These are phyloP conservation scores for Sungouiozyma ichnusensis DNA, from an alignment of 805 yeast genomes.

Conservation along the genomic window DNA sequence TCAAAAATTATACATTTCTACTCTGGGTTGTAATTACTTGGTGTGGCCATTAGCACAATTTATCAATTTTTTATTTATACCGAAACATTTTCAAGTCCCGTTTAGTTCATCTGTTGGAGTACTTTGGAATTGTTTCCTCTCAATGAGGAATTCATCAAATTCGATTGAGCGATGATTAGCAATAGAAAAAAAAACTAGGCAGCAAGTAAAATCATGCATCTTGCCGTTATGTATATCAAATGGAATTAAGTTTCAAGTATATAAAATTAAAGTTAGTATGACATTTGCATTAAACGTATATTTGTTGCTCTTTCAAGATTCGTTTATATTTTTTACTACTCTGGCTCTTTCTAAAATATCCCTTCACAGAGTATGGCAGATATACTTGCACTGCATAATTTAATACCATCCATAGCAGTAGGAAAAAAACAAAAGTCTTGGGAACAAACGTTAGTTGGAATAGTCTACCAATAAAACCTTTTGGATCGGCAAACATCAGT, in stretches of 20 bases:
- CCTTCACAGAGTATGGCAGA: conserved; percentile 28
- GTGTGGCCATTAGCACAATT: conserved; percentile 83
- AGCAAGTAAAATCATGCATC: no score
- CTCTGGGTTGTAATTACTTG: conserved; percentile 55
- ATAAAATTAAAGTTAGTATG: background rate
- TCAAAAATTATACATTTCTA: conserved; percentile 52
- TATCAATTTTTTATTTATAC: conserved; percentile 60
- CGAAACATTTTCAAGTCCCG: conserved; percentile 73
- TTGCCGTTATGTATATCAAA: background rate
- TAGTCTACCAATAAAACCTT: conserved; percentile 47
- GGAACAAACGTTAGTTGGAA: conserved; percentile 69
- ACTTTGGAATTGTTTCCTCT: conserved; percentile 87
- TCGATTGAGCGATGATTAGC: conserved; percentile 5
- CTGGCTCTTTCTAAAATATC: conserved; percentile 26
- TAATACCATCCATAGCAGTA: conserved; percentile 36
- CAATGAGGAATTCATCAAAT: conserved; percentile 58
- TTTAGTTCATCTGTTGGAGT: conserved; percentile 81
- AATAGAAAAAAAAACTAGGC: no score
- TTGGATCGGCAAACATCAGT: conserved; percentile 46
- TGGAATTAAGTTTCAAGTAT: no score
- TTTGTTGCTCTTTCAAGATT: conserved; percentile 11
- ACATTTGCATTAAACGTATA: background rate
- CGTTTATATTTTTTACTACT: conserved; percentile 33
- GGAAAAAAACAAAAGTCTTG: conserved; percentile 36
- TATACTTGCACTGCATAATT: conserved; percentile 37